Evolutionary conservation across 2,329 filamentous ascomycete species (phyloP), one percentile per base, ranked within the genome.

Genomic region (Venturia asperata): DNA sequence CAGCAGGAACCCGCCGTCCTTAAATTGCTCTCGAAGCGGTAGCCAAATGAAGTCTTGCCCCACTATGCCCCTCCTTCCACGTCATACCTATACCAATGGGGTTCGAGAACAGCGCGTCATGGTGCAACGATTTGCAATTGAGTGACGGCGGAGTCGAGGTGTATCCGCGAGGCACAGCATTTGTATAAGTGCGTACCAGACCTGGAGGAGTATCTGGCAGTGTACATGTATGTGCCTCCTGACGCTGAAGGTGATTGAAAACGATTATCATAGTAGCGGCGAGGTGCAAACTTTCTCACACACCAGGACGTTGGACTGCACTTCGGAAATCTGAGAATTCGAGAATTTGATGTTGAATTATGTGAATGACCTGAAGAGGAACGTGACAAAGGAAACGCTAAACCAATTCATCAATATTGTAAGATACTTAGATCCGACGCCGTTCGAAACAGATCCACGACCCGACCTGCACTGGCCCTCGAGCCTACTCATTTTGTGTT

Each of bases 1-100:
- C 49, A 55, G 30, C 52, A 37, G 27, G 52, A 58, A 58, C 30
- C 52, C 30, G 52, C 52, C 52, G 30, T 58, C 52, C 30, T 37
- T 34, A n/a, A 37, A 17, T 56, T 10, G 49, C 27, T 19, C 27
- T n/a, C 52, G 6, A 47, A 17, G 15, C 17, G 13, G 42, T 19
- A 19, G 13, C 42, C 30, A 34, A 34, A 34, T 47, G n/a, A 19
- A 24, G 6, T 34, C 49, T 34, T 52, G 49, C 49, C 52, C 52
- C 52, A n/a, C 27, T 21, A 17, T 58, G 27, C 52, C 30, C 30
- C 27, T 58, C 52, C 34, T 15, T 58, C 15, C 52, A n/a, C 30
- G 52, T 58, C 52, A 58, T 37, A 27, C 6, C 15, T 4, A 27
- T 27, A 58, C 19, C 27, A n/a, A 24, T 34, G 30, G 30, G 30